phyloP scores from a whole-genome alignment of 78 protist species.

The Chrysochromulina parva region DNA sequence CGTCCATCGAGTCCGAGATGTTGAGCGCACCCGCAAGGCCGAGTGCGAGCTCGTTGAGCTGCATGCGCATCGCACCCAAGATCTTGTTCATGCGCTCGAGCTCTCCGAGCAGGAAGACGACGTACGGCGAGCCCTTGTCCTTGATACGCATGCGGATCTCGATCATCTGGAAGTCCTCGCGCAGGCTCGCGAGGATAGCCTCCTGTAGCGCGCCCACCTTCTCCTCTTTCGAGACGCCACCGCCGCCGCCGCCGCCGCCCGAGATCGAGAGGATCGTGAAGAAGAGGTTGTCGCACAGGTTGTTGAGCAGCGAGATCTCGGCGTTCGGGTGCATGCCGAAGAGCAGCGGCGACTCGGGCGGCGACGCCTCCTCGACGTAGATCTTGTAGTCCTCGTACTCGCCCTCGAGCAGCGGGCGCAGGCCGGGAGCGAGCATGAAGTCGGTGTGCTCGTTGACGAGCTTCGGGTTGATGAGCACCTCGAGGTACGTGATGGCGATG shows the following conservation, averaged over 20 bases:
- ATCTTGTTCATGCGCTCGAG: slow-evolving; percentile 59
- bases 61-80: slow-evolving; percentile 34
- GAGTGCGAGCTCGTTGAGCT: slow-evolving; percentile 57
- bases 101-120: slow-evolving; percentile 52
- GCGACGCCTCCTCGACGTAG: slow-evolving; percentile 48
- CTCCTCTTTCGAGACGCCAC: slow-evolving; percentile 26
- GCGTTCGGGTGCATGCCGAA: slow-evolving; percentile 86
- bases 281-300: slow-evolving; percentile 68
- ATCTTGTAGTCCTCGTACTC: not conserved
- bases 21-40: slow-evolving; percentile 64
- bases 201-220: slow-evolving; percentile 24
- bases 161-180: slow-evolving; percentile 34
- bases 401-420: slow-evolving; percentile 33
- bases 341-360: slow-evolving; percentile 56
- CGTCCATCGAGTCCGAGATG: slow-evolving; percentile 50
- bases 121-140: slow-evolving; percentile 32
- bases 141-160: slow-evolving; percentile 27
- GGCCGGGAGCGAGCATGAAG: slow-evolving; percentile 30
- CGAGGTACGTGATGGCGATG: slow-evolving; percentile 38
- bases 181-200: not conserved
- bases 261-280: slow-evolving; percentile 35
- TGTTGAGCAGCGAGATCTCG: slow-evolving; percentile 75
- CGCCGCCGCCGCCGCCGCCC: slow-evolving; percentile 37
- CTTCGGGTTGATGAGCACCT: slow-evolving; percentile 26
- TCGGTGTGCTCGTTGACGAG: slow-evolving; percentile 38